Base-by-base conservation (phyloP, 2,329 filamentous ascomycete genomes). In the Dryadomyces quercus-mongolicae region DNA sequence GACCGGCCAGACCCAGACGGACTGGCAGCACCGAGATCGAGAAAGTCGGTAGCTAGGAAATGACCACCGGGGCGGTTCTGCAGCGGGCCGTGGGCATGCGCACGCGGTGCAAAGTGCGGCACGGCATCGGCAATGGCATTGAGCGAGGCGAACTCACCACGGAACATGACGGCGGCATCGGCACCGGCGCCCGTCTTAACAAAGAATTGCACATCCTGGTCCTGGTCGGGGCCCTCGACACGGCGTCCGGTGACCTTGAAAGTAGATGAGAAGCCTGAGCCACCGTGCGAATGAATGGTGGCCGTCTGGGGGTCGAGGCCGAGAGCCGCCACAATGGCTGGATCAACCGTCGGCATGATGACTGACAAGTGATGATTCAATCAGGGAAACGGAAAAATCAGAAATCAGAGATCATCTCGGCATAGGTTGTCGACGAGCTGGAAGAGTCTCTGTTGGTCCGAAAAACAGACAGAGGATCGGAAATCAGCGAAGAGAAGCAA, bases 121-220 rank as follows among this genome's bases (percentile, higher is more conserved):
- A 93, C 85, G 15, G 74, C 74, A 48, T 73, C 64, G 65, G 89
- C 78, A 60, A 97, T 87, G 53, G 89, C 87, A 64, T 90, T 91
- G 54, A 96, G 80, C 2, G 88, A 94, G 51, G 80, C 79, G 64
- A 89, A 85, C 68, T 96, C 92, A 57, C 91, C 85, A 67, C 73
- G 70, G 63, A 91, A 90, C 86, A 91, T 91, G 40, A 75, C 59
- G 49, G 79, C 76, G 0, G 84, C 77, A 18, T 78, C 75, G 2
- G 70, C 64, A 0, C 83, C 84, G 5, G 66, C 68, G 0, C 82
- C 84, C 0, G 77, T 87, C 68, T 92, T 91, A 67, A 91, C 78
- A 65, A 91, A 92, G 62, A 78, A 90, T 20, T 55, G 56, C n/a
- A 58, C 53, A 15, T 55, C 49, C 15, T 56, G 51, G 12, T 18